Evolutionary conservation across 805 yeast species (phyloP), one percentile per base, ranked within the genome.

Genomic region (Hanseniaspora lindneri): DNA sequence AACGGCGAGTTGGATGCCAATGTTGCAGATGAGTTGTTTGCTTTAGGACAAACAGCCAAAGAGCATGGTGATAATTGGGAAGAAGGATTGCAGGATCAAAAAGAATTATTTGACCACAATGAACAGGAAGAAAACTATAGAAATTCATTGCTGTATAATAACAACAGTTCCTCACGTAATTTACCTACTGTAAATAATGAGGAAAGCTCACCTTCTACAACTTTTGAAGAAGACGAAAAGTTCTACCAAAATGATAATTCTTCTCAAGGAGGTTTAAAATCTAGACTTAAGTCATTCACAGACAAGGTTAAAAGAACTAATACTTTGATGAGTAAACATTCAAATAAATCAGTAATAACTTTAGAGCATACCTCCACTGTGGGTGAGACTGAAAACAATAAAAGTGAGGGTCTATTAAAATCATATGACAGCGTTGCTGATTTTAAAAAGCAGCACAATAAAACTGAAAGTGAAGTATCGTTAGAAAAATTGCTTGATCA

Each of bases 31-130:
- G 85, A 79, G 61, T 69, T 84, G 52, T 58, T 78, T 35, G 94
- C 88, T 2, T 70, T 85, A 52, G 95, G 95, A 52, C 60, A 69
- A 14, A 84, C 87, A n/a, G 94, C 94, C 3, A 80, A 77, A 58
- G 85, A 84, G 53, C 94, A 84, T 62, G 75, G 78, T 54, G 74
- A 70, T 39, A 73, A 82, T 59, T 79, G 92, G 87, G 87, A 81
- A 54, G 65, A 70, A 37, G 80, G 80, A 59, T 74, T 80, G n/a
- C 53, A 41, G 52, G 21, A 52, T 44, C 28, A 54, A 49, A 24
- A 42, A 49, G 32, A 44, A 23, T 43, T 34, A n/a, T 35, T 49
- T 30, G 35, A 44, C 27, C 43, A 43, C 20, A 17, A 41, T 23
- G 51, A 48, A 14, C 39, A 47, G 21, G 49, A 49, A 24, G 41